Conservation (phyloP, 257 asterid genomes). For the Nicotiana attenuata region DNA sequence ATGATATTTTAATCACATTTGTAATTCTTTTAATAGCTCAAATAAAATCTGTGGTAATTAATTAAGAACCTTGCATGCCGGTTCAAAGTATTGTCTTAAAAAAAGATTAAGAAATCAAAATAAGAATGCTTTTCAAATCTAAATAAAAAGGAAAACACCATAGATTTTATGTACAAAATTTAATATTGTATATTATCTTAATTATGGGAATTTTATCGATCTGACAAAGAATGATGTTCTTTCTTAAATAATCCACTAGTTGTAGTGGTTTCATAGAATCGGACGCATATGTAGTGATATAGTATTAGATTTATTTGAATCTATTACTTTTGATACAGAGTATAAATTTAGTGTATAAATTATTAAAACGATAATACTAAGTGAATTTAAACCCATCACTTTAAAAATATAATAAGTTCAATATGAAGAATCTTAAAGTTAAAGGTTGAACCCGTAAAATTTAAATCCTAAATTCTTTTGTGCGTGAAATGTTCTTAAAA, state of each 20-base stretch:
- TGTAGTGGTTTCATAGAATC: not conserved
- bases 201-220: not conserved
- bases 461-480: no score
- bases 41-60: not conserved
- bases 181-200: not conserved
- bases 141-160: not conserved
- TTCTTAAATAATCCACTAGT: not conserved
- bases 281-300: no score
- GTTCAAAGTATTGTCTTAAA: not conserved
- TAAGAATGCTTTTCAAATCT: not conserved
- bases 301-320: no score
- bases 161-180: not conserved
- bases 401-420: no score
- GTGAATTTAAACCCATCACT: rapidly evolving
- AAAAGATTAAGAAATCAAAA: not conserved
- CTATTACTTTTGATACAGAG: no score
- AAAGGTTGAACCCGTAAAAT: no score
- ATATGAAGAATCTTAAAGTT: no score
- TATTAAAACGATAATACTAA: no score
- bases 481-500: not conserved
- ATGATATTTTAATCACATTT: slow-evolving; percentile 13
- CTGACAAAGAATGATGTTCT: not conserved
- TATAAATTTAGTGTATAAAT: no score
- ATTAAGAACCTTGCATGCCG: not conserved
- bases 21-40: not conserved